Evolutionary conservation across 192 early-diverging fungal genomes (phyloP), one percentile per base, ranked within the genome.

Genomic region (Entomortierella lignicola): DNA sequence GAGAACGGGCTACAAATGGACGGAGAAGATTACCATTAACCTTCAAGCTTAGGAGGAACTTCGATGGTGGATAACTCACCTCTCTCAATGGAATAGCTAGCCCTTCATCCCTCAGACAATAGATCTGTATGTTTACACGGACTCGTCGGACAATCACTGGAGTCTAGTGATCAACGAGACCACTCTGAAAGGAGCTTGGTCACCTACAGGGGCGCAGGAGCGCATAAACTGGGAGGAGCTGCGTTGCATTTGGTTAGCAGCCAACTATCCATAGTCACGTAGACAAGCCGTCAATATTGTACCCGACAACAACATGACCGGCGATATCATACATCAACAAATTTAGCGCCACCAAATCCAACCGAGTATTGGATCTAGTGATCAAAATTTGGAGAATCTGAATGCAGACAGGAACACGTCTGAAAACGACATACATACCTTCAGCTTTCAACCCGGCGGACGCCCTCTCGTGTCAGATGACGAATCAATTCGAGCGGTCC

Each of bases 361-460:
- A 41, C 17, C 32, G 2, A 43, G 30, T 48, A 15, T 20, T 47
- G 12, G 17, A 61, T 0, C 37, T 54, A 15, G 59, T 50, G 8
- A 37, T 34, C 4, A 30, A 32, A 37, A 53, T 71, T 12, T 71
- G 60, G 60, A 7, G 6, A 15, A 42, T 57, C 20, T 71, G 69
- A 15, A 44, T 68, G 3, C 37, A 41, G 3, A 68, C 57, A 1
- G 56, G 56, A 8, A 68, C 66, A 3, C 29, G 47, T 23, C 53
- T 68, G 1, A 34, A 29, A 47, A 60, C 55, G 12, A 50, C 44
- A 1, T 68, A 52, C 42, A 31, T 72, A 0, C 61, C 55, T 8
- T 63, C 70, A 6, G 26, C 13, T 17, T 63, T 72, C 61, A 72
- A 72, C 32, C 61, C 70, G 48, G 66, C 71, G n/a, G 80, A 73